Base-by-base conservation (phyloP, 2,329 filamentous ascomycete species). In the Cytospora paraplurivora region DNA sequence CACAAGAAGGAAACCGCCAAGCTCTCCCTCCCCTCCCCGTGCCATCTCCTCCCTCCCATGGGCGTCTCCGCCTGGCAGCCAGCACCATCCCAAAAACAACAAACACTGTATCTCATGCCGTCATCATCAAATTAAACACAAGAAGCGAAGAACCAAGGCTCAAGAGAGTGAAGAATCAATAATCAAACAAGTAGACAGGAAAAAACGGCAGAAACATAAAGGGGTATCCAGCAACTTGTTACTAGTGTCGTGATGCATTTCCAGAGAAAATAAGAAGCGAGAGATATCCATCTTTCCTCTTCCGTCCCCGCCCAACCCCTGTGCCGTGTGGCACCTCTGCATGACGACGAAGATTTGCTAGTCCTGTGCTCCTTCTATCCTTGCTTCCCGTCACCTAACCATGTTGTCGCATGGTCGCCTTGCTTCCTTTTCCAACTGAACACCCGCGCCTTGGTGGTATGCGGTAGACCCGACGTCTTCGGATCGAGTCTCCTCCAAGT, bases 161-260 rank as follows among this genome's bases (percentile, higher is more conserved):
- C 27, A 35, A 59, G 17, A 56, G 53, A 35, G 21, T 8, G n/a
- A 54, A 47, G 17, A 56, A 64, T 44, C 41, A 44, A 44, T 44
- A 44, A 44, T 44, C 41, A 49, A 35, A 37, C 53, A 56, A 51
- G 13, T 4, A 50, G 7, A 38, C 7, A 62, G 37, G 37, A 12
- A 33, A 65, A 7, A n/a, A 47, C 27, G 17, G 13, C 44, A 53
- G 55, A 19, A 62, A 56, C 56, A 60, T 52, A 53, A 52, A 47
- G 63, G 65, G 65, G 65, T 66, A 66, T 66, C 65, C 65, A 65
- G 64, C 65, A 64, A 62, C 62, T 62, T 65, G 56, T 62, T 66
- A 62, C 58, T 64, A 49, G 38, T 55, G 60, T 62, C 58, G 55
- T 56, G 58, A 65, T 64, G 65, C 65, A 65, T 55, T 66, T 58